Base-by-base conservation (phyloP, 2,329 filamentous ascomycete species). In the Daldinia sp. region DNA sequence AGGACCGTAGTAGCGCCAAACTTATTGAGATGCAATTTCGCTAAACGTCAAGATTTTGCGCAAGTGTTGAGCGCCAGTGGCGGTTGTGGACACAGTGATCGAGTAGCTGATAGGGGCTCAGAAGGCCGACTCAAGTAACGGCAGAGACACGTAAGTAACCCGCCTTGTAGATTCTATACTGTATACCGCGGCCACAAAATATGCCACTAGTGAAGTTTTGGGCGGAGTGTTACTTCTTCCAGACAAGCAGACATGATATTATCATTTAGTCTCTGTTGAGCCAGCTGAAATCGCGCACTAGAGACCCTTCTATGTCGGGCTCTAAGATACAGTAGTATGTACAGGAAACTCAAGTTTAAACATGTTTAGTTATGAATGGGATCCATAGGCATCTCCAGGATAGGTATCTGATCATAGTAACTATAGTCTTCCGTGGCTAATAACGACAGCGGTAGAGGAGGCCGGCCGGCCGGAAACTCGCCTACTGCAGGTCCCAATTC, bases 401-500 rank as follows among this genome's bases (percentile, higher is more conserved):
- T n/a, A 41, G 5, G 9, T 54, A 30, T 23, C 7, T 9, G 9
- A 10, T 7, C 10, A 35, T 9, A 7, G 33, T 9, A 35, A 10
- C 7, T 35, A 35, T 35, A 7, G 7, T 35, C 33, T 35, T 35
- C 33, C 33, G 10, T 35, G 33, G 7, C 33, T 35, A 2, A 41
- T 15, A 28, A 50, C 15, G 5, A n/a, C 23, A 28, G 3, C 44
- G 23, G 13, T 2, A 28, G 44, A 50, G 44, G 28, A 50, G 12
- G 10, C 23, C 44, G 44, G 10, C 23, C 44, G 44, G 23, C 26
- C 35, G 15, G 30, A 20, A 28, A 57, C 54, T 62, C 39, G 35
- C 58, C 7, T 58, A 33, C 37, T 60, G 48, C 39, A 65, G 41
- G 64, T 65, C 60, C 55, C 33, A 54, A 35, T 13, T 20, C 46